These are phyloP conservation scores for Carallia brachiata DNA, from an alignment of 345 rosid species.

Conservation along the genomic window DNA sequence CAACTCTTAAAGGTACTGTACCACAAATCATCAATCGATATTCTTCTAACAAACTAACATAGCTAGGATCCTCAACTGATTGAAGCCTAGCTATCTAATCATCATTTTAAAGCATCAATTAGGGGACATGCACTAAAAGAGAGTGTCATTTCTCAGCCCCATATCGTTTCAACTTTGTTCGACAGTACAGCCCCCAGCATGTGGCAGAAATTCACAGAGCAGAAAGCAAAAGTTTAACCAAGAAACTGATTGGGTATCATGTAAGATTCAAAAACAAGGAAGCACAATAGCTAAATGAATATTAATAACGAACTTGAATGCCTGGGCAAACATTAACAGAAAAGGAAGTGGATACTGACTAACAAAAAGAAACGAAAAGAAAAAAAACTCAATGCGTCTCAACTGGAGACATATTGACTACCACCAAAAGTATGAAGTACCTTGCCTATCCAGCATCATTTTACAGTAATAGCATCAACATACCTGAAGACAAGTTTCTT, in stretches of 20 bases:
- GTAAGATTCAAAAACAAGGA: not conserved
- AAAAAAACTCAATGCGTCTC: not conserved
- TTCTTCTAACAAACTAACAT: not conserved
- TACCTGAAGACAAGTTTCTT: slow-evolving; percentile 99
- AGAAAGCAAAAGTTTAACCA: not conserved
- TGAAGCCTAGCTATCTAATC: too few species aligned
- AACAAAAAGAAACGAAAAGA: not conserved
- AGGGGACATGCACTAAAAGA: not conserved
- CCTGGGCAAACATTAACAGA: not conserved
- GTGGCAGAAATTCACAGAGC: not conserved
- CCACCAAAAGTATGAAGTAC: slow-evolving; percentile 9
- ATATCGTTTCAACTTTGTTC: too few species aligned
- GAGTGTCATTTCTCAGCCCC: not conserved
- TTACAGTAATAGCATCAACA: slow-evolving; percentile 1
- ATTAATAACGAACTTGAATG: not conserved
- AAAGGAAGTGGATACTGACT: not conserved
- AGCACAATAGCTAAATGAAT: not conserved
- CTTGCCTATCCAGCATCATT: slow-evolving; percentile 8
- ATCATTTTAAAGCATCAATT: not conserved
- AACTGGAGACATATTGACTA: slow-evolving; percentile 1
- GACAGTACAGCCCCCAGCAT: too few species aligned
- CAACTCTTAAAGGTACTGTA: not conserved
- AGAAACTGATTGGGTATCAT: not conserved
- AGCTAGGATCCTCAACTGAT: not conserved
- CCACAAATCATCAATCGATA: not conserved